A percentile compares a stretch with the other conserved stretches of the same genome.
These are phyloP conservation scores for Casuarina equisetifolia DNA, from an alignment of 306 rosid species.

Conservation along the genomic window DNA sequence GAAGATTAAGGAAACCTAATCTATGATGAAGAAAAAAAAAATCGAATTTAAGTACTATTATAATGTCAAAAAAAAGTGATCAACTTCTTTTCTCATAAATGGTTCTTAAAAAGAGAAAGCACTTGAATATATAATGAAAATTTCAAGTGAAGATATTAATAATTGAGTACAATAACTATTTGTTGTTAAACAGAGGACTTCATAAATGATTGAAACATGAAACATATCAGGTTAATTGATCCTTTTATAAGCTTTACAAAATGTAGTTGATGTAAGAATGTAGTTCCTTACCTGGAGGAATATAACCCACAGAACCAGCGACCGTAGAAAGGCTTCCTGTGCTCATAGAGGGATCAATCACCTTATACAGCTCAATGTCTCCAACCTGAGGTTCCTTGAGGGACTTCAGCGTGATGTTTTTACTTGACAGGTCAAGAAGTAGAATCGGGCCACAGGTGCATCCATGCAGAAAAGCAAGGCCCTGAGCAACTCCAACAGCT, in stretches of 20 bases:
- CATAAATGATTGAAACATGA: slow-evolving; percentile 1
- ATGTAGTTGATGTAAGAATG: not conserved
- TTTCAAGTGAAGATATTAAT: too few species aligned
- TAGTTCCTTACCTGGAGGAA: slow-evolving; percentile 82
- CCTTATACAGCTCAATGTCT: slow-evolving; percentile 81
- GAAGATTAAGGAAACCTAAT: too few species aligned
- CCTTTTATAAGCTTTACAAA: not conserved
- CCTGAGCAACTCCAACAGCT: slow-evolving; percentile 93
- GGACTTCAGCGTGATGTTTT: slow-evolving; percentile 78
- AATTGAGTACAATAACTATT: too few species aligned
- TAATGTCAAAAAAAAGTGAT: too few species aligned
- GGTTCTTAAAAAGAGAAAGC: too few species aligned
- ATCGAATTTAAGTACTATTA: too few species aligned
- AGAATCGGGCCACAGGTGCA: slow-evolving; percentile 65
- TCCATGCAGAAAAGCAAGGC: slow-evolving; percentile 87
- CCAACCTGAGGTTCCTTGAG: slow-evolving; percentile 91
- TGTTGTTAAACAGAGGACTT: not conserved
- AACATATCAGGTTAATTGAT: not conserved
- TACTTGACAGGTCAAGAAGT: slow-evolving; percentile 81
- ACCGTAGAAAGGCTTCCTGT: slow-evolving; percentile 78
- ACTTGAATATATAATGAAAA: too few species aligned
- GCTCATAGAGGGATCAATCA: slow-evolving; percentile 86
- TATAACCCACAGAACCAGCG: slow-evolving; percentile 93
- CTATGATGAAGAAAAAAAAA: too few species aligned
- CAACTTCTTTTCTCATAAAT: too few species aligned